Evolutionary conservation across 2,329 filamentous ascomycete genomes (phyloP).

Genomic region (Microdochium bolleyi): DNA sequence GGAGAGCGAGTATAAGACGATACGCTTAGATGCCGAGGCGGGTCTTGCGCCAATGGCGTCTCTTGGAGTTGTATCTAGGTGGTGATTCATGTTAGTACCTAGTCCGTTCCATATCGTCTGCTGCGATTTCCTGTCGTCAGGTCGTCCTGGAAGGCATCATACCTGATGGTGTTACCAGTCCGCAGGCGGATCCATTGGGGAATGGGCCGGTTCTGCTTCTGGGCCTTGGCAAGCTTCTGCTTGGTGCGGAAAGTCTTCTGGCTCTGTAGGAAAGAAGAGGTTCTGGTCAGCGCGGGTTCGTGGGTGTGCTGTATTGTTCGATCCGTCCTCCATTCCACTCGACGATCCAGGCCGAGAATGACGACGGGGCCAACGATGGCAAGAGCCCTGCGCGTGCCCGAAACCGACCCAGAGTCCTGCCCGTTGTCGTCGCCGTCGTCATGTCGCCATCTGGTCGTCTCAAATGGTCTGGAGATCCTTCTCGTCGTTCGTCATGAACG

Average conservation of each 20-base stretch:
- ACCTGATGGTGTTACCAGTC: conserved; percentile 99
- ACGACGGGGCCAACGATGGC: background rate
- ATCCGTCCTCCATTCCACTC: background rate
- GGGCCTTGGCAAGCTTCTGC: conserved; percentile 99
- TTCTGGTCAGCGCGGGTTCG: conserved; percentile 7
- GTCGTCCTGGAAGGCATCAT: conserved; percentile 34
- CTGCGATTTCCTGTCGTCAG: background rate
- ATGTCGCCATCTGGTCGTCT: background rate
- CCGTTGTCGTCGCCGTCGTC: background rate
- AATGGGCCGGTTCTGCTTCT: conserved; percentile 99
- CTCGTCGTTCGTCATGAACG: conserved; percentile 13
- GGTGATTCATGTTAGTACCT: conserved; percentile 7
- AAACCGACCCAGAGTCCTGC: background rate
- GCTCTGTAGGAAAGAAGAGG: conserved; percentile 52
- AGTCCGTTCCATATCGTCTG: background rate
- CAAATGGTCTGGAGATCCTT: conserved; percentile 15
- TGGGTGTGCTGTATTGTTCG: background rate
- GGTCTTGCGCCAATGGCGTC: conserved; percentile 99
- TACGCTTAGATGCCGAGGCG: conserved; percentile 90
- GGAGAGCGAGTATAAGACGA: conserved; percentile 31
- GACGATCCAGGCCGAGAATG: background rate
- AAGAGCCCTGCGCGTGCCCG: background rate
- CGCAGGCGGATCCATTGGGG: conserved; percentile 99
- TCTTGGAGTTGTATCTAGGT: conserved; percentile 97
- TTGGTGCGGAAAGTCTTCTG: conserved; percentile 99